A percentile compares a stretch with the other conserved stretches of the same genome.
These are phyloP conservation scores for Vitellaria paradoxa DNA, from an alignment of 179 eudicot genomes.

Conservation along the genomic window DNA sequence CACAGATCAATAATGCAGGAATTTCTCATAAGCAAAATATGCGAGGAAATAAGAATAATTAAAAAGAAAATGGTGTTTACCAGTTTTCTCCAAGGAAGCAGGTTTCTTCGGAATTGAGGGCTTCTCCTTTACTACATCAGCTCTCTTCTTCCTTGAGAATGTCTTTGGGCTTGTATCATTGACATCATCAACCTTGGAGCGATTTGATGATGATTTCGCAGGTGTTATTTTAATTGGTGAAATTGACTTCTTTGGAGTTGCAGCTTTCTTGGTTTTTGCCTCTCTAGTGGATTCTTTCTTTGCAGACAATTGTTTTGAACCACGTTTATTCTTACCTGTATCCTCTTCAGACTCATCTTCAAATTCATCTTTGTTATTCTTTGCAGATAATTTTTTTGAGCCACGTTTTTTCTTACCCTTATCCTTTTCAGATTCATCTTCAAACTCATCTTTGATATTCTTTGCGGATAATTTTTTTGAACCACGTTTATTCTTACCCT, in stretches of 20 bases:
- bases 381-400: constrained; percentile 49
- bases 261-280: constrained; percentile 42
- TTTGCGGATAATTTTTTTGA: constrained; percentile 50
- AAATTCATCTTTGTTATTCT: constrained; percentile 43
- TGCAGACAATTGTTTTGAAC: constrained; percentile 45
- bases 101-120: constrained; percentile 60
- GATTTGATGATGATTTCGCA: constrained; percentile 45
- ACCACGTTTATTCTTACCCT: constrained; percentile 31
- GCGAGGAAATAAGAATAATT: not conserved
- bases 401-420: constrained; percentile 32
- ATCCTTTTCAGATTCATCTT: constrained; percentile 61
- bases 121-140: constrained; percentile 51
- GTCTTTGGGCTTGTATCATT: constrained; percentile 56
- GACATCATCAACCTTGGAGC: constrained; percentile 34
- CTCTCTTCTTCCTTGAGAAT: constrained; percentile 70
- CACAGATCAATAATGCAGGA: not conserved
- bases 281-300: constrained; percentile 47
- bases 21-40: not conserved
- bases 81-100: constrained; percentile 47
- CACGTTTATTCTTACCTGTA: constrained; percentile 31
- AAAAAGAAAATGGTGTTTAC: constrained; percentile 25
- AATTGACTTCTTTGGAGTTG: constrained; percentile 44
- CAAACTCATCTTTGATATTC: constrained; percentile 46
- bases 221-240: constrained; percentile 45
- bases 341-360: constrained; percentile 66